Base-by-base conservation (phyloP, 2,329 filamentous ascomycete species). In the Penicillium polonicum region DNA sequence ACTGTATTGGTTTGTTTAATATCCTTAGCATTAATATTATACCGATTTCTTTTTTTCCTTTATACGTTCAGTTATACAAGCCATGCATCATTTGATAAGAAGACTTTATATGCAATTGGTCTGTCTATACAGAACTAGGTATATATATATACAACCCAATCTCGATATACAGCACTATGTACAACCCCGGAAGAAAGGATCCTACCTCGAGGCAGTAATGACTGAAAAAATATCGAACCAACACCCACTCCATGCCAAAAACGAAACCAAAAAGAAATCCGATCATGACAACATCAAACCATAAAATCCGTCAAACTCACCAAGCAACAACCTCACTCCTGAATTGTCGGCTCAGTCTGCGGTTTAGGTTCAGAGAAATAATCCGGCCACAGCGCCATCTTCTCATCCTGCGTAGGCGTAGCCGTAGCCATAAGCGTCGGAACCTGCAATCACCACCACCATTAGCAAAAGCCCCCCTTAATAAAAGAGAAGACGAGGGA, bases 311-410 rank as follows among this genome's bases (percentile, higher is more conserved):
- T 25, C 35, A 59, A 59, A 23, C 35, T 1, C 46, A n/a, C 17
- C 21, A 27, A 33, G 10, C 13, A 13, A 31, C 4, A 31, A 17
- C 12, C 13, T 38, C 21, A 50, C 36, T 66, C 64, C 21, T 55
- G 48, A 38, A 67, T 64, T 17, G 61, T 62, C 21, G 73, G 72
- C 62, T 76, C 76, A 51, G 78, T 71, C 35, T 21, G 10, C 50
- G 78, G 70, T 29, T 21, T 42, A 27, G 49, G 49, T 59, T 81
- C 74, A 5, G 80, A 78, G 64, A 85, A 85, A 9, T 79, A 76
- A 67, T 86, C 82, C 0, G 85, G 85, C 85, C 84, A 87, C 43
- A 86, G 72, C 64, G 86, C 83, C 75, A 84, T 83, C 75, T 82
- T 84, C 70, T 87, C 84, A 66, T 87, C 85, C 27, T 76, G 77